Base-by-base conservation (phyloP, 108 stramenopile species). In the Hondaea fermentalgiana region DNA sequence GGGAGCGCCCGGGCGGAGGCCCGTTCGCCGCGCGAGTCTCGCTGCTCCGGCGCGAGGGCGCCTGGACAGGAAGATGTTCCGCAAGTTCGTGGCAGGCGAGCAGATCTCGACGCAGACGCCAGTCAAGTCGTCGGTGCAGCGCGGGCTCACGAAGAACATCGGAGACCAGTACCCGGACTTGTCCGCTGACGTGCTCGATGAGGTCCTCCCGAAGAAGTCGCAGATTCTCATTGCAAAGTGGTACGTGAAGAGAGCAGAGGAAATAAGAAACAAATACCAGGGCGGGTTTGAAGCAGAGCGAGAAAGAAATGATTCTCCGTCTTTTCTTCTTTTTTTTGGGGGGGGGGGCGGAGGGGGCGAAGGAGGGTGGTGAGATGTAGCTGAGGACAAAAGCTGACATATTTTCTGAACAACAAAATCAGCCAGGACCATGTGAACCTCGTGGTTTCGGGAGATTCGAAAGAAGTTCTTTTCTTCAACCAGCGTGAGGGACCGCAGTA, bases 121-220 rank as follows among this genome's bases (percentile, higher is more conserved):
- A 14, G 51, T 83, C 76, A 83, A 83, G 76, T 83, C 76, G 76
- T 83, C 76, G 43, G 76, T 53, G 17, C 76, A 83, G 76, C 45
- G 76, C 25, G 76, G 49, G 19, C 45, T 83, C 14, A 53, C 76
- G 5, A 83, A 83, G 76, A 83, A 83, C 28, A 83, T 83, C 51
- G 49, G 17, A 16, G 76, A 83, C 25, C 76, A 83, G 51, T 83
- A 83, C 76, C 76, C 76, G 25, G 51, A 53, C 19, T 23, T 47
- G 19, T 21, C 12, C 6, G 76, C 45, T 8, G 76, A 83, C 43
- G 45, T 35, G 45, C 49, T 83, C 25, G 76, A 83, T 6, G 76
- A 47, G 51, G 17, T 83, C 25, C 19, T 83, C 43, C 76, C 76
- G n/a, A 83, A 83, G 51, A 83, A 83, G 51, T 47, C 45, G 49